Percentiles rank a stretch among this genome's conserved stretches.
phyloP scores from a whole-genome alignment of 139 green algal genomes.

The Picochlorum sp. region DNA sequence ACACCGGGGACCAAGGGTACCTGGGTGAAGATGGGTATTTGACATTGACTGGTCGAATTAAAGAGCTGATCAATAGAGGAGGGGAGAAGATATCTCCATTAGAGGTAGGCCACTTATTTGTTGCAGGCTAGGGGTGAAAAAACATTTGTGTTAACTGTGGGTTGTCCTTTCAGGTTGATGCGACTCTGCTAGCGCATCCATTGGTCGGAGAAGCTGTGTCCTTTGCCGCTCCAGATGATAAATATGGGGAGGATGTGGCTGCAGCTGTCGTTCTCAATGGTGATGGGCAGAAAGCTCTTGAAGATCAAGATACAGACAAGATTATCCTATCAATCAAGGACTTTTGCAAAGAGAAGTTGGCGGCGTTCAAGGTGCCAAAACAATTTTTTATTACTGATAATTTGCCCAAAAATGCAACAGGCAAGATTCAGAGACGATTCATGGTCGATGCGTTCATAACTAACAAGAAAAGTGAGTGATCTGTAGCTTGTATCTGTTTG shows the following conservation, averaged over 20 bases:
- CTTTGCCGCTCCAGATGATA: slow-evolving; percentile 67
- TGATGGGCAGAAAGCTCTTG: slow-evolving; percentile 4
- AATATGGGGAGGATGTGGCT: slow-evolving; percentile 77
- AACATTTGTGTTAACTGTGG: neutral
- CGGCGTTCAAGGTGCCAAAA: slow-evolving; percentile 63
- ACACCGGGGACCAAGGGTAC: slow-evolving; percentile 62
- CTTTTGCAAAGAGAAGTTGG: slow-evolving; percentile 29
- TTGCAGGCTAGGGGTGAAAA: neutral
- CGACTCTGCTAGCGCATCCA: slow-evolving; percentile 56
- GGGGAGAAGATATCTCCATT: slow-evolving; percentile 79
- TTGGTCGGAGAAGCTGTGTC: slow-evolving; percentile 64
- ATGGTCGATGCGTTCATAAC: slow-evolving; percentile 52
- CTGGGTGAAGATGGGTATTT: slow-evolving; percentile 71
- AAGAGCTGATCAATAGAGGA: slow-evolving; percentile 88
- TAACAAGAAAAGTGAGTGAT: slow-evolving; percentile 4
- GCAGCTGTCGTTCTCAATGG: slow-evolving; percentile 58
- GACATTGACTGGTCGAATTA: slow-evolving; percentile 72
- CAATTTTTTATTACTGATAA: slow-evolving; percentile 48
- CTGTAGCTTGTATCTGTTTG: neutral
- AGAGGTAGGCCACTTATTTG: slow-evolving; percentile 26
- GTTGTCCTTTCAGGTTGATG: slow-evolving; percentile 48
- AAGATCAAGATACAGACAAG: neutral
- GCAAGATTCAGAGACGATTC: slow-evolving; percentile 71
- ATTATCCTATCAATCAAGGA: slow-evolving; percentile 22
- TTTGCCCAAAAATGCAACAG: slow-evolving; percentile 71